A percentile compares a stretch with the other conserved stretches of the same genome.
These are phyloP conservation scores for Talaromyces sp. DNA, from an alignment of 2,329 filamentous ascomycete species.

Conservation along the genomic window DNA sequence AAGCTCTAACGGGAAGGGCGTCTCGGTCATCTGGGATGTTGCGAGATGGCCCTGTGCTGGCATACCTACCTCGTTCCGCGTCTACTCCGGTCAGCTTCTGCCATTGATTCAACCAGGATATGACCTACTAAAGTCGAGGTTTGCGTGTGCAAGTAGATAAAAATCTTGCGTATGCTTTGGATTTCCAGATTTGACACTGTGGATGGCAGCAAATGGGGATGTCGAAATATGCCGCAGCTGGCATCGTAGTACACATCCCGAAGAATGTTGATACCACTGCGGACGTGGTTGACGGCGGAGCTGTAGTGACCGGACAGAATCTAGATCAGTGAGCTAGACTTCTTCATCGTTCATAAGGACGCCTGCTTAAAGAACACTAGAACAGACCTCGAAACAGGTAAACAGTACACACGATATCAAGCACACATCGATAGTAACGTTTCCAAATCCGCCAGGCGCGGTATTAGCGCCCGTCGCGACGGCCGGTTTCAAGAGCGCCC, in stretches of 20 bases:
- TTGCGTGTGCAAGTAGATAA: conserved; percentile 9
- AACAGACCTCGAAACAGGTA: conserved; percentile 26
- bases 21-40: background rate
- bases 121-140: conserved; percentile 9
- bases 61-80: background rate
- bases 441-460: background rate
- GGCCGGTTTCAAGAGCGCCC: background rate
- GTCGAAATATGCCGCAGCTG: conserved; percentile 11
- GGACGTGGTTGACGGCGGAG: conserved; percentile 23
- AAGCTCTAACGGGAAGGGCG: background rate
- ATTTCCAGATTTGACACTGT: conserved; percentile 18
- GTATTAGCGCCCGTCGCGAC: too few relatives aligned
- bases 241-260: conserved; percentile 18
- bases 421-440: conserved; percentile 20
- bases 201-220: conserved; percentile 19
- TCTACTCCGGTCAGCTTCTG: background rate
- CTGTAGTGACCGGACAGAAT: conserved; percentile 25
- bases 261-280: conserved; percentile 24
- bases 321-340: conserved; percentile 7
- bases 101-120: background rate
- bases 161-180: conserved; percentile 7
- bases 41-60: background rate
- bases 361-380: too few relatives aligned
- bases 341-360: background rate
- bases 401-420: conserved; percentile 27